Conservation (phyloP, 176 grass and related monocot species). For the Eragrostis curvula region DNA sequence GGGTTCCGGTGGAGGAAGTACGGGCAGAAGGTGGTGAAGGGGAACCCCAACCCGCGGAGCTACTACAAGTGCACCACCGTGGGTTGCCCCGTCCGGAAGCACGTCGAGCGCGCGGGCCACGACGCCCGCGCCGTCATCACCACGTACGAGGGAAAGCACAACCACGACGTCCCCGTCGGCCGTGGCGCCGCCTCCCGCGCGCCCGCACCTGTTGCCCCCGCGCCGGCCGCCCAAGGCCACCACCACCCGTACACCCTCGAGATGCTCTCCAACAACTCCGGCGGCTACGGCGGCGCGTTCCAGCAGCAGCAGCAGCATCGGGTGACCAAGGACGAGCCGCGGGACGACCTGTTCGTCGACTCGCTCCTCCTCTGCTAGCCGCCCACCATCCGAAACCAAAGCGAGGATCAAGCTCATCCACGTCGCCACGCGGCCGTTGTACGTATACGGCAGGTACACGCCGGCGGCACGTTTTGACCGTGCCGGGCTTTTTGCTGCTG, state of each 20-base stretch:
- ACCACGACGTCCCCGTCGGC: slow-evolving; percentile 76
- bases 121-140: slow-evolving; percentile 73
- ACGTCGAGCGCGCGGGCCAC: slow-evolving; percentile 69
- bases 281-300: slow-evolving; percentile 24
- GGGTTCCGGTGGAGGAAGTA: slow-evolving; percentile 81
- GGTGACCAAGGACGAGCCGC: slow-evolving; percentile 64
- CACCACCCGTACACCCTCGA: slow-evolving; percentile 18
- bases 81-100: slow-evolving; percentile 77
- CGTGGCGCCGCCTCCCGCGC: slow-evolving; percentile 46
- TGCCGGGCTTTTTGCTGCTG: no score
- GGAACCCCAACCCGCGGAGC: slow-evolving; percentile 78
- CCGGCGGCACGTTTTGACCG: no score
- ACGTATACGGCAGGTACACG: not conserved
- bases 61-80: slow-evolving; percentile 85
- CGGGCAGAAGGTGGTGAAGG: slow-evolving; percentile 81
- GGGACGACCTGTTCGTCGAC: slow-evolving; percentile 69
- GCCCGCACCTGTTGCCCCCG: not conserved
- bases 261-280: slow-evolving; percentile 41
- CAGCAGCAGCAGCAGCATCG: slow-evolving; percentile 2
- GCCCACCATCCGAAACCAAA: not conserved
- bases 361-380: slow-evolving; percentile 57
- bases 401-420: not conserved
- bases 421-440: not conserved
- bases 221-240: not conserved
- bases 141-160: slow-evolving; percentile 85